These are phyloP conservation scores for Pisolithus tinctorius DNA, from an alignment of 768 basidiomycete genomes.

Conservation along the genomic window DNA sequence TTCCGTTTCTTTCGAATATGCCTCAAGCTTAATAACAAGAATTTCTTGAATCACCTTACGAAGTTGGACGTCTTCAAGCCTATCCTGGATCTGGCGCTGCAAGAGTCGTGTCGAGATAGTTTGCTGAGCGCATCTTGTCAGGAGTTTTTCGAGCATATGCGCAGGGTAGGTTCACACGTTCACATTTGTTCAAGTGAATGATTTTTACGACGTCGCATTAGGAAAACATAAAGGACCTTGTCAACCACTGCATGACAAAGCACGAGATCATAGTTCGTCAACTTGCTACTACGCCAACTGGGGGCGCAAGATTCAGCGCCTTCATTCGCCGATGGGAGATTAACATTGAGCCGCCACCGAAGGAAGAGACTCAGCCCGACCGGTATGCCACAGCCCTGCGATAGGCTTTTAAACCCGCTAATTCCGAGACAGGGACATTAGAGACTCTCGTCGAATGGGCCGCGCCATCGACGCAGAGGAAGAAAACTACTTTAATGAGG, in stretches of 20 bases:
- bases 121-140: slow-evolving; percentile 91
- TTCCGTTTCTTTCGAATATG: slow-evolving; percentile 88
- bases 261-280: slow-evolving; percentile 60
- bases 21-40: slow-evolving; percentile 75
- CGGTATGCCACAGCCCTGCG: slow-evolving; percentile 34
- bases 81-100: slow-evolving; percentile 75
- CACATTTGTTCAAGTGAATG: not conserved
- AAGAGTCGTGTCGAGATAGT: slow-evolving; percentile 84
- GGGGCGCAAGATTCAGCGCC: slow-evolving; percentile 59
- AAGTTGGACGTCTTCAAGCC: slow-evolving; percentile 83
- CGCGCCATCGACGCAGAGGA: slow-evolving; percentile 67
- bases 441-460: slow-evolving; percentile 35
- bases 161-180: slow-evolving; percentile 50
- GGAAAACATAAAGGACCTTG: slow-evolving; percentile 86
- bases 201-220: slow-evolving; percentile 24
- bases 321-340: slow-evolving; percentile 86
- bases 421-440: slow-evolving; percentile 29
- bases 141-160: slow-evolving; percentile 90
- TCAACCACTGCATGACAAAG: slow-evolving; percentile 75
- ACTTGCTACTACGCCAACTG: slow-evolving; percentile 54
- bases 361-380: slow-evolving; percentile 41
- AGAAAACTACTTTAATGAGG: slow-evolving; percentile 89
- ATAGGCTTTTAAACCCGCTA: slow-evolving; percentile 3
- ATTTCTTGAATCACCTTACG: slow-evolving; percentile 65
- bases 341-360: slow-evolving; percentile 75